Evolutionary conservation across 345 rosid species (phyloP), one percentile per base, ranked within the genome.

Genomic region (Dovyalis caffra): DNA sequence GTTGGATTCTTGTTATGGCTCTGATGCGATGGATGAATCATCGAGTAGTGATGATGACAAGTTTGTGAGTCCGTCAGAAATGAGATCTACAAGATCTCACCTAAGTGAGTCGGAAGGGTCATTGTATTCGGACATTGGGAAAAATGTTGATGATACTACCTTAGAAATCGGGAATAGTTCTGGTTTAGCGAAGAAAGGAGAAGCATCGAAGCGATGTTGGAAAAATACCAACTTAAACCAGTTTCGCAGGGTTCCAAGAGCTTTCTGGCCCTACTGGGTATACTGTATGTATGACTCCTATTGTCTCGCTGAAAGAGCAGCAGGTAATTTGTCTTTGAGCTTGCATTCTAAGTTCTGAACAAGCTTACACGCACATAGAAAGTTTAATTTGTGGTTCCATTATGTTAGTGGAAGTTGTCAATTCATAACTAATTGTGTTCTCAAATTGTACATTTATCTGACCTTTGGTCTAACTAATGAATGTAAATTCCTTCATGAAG

Each of bases 261-360:
- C 97, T 62, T 93, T 85, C 86, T 91, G 88, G 95, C 99, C 99
- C 31, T 71, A 73, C 67, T 93, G 99, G 99, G 97, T 90, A 34
- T 95, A 90, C 74, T 75, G 67, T 18, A 93, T 95, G 97, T 87
- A 88, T 71, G 98, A 95, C 79, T 86, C 99, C 51, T 93, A 89
- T 80, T 72, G 69, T 85, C 98, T 95, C 82, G 92, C 99, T 76
- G 90, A 84, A 74, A 88, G 90, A 73, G 97, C 90, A 64, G 91
- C 97, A 85, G 99, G 99, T 93, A 90, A 33, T 72, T 82, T 64
- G 40, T 15, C 11, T 10, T 31, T 9, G 28, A 10, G 3, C 40
- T 35, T 73, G 47, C 26, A 32, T 61, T 49, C 20, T 1, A 14
- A 61, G 28, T n/a, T 75, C 25, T n/a, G 33, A 6, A n/a, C 15